Percentiles rank a stretch among this genome's conserved stretches.
Evolutionary conservation across 2,329 filamentous ascomycete species (phyloP).

Genomic region (Aspergillus thermomutatus): DNA sequence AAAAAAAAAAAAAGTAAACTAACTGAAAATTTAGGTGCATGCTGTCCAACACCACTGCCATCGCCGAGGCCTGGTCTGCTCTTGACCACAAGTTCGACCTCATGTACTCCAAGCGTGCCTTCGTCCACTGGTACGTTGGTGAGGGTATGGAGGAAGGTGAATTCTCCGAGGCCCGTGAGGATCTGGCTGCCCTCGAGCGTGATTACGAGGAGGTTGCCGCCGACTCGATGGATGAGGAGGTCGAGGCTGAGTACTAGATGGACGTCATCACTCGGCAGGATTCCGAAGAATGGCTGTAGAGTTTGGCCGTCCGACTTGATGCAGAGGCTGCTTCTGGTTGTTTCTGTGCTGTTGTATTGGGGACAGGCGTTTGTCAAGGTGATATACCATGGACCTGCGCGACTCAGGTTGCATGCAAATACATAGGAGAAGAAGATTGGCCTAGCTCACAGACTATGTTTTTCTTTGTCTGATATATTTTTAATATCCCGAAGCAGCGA

Average conservation of each 20-base stretch:
- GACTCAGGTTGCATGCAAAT: conserved; percentile 33
- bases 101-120: conserved; percentile 99
- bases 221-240: conserved; percentile 86
- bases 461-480: conserved; percentile 39
- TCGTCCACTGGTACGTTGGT: conserved; percentile 99
- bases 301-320: conserved; percentile 3
- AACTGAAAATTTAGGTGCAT: conserved; percentile 66
- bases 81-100: conserved; percentile 98
- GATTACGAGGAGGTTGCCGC: conserved; percentile 99
- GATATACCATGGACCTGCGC: conserved; percentile 21
- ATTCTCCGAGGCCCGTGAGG: conserved; percentile 98
- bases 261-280: conserved; percentile 19
- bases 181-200: conserved; percentile 93
- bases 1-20: not conserved
- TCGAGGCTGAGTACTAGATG: conserved; percentile 84
- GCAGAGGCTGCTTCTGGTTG: conserved; percentile 12
- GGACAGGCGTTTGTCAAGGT: conserved; percentile 20
- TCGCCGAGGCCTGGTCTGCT: conserved; percentile 95
- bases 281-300: conserved; percentile 6
- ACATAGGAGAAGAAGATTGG: conserved; percentile 32
- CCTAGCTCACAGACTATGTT: conserved; percentile 33
- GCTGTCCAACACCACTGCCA: conserved; percentile 91
- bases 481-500: conserved; percentile 40
- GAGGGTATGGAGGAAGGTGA: conserved; percentile 99
- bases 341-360: conserved; percentile 21